Evolutionary conservation across 1,284 basidiomycete species (phyloP), one percentile per base, ranked within the genome.

Genomic region (Earliella scabrosa): DNA sequence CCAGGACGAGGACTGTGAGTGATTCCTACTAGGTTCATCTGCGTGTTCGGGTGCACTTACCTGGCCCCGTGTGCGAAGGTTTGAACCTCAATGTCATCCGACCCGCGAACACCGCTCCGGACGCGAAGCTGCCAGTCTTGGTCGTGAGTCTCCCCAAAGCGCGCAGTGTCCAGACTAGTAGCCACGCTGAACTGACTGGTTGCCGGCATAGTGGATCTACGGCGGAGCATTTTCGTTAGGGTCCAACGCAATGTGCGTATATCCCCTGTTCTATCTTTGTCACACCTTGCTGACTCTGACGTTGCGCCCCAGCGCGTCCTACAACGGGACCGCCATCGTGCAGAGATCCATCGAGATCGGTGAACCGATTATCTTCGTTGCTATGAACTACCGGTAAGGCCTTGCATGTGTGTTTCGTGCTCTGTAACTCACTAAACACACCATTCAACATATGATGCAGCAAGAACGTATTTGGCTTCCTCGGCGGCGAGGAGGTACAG

Each of bases 31-130:
- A 4, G 3, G 4, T 3, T 5, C 59, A 76, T 63, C 20, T 2
- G n/a, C n/a, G 9, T n/a, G 14, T 29, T 29, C 27, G n/a, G 27
- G 20, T 8, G 24, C n/a, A 14, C 18, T 6, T 34, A 7, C 11
- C 29, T 31, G 29, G 13, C 29, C 13, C 29, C 13, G 29, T 31
- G 29, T 31, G 13, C 13, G 29, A 27, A 80, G 85, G 86, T 65
- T 69, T 87, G 36, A 79, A 76, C 1, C 62, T 87, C 58, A 87
- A 87, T 64, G 77, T 88, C 5, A 72, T 82, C 50, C 78, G 75
- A 27, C 80, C 84, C 13, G 68, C 75, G 1, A 69, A 66, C 21
- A 69, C 75, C 1, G 71, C 68, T 1, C 49, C 75, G 1, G 63
- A 58, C 0, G 75, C 74, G 1, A 79, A 79, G 44, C 69, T 85